phyloP scores from a whole-genome alignment of 305 asterid species.

The Fraxinus nigra region DNA sequence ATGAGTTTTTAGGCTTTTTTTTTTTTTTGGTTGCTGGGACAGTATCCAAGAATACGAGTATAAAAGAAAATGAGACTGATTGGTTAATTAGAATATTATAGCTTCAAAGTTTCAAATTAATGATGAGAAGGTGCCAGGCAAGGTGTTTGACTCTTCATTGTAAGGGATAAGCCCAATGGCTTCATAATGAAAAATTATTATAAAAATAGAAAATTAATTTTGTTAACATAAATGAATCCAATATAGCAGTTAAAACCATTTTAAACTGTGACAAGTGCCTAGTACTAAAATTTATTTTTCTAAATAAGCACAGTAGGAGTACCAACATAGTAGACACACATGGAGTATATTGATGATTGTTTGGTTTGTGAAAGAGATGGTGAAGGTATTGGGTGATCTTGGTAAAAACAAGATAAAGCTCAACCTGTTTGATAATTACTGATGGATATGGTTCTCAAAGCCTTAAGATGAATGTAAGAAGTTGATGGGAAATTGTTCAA shows the following conservation, averaged over 20 bases:
- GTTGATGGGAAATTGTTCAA: background rate
- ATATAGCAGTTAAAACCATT: background rate
- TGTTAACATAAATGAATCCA: background rate
- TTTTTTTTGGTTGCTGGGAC: background rate
- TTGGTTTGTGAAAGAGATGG: background rate
- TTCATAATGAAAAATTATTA: background rate
- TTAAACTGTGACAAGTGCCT: background rate
- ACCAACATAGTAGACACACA: background rate
- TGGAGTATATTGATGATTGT: background rate
- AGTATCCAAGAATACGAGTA: background rate
- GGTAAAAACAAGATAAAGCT: background rate
- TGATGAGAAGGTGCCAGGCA: background rate
- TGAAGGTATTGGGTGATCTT: background rate
- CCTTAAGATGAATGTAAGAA: background rate
- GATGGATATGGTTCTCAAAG: background rate
- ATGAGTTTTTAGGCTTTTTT: background rate
- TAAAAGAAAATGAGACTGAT: background rate
- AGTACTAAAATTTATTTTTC: background rate
- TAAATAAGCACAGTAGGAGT: background rate
- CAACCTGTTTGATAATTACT: background rate
- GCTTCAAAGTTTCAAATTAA: background rate
- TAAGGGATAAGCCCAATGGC: background rate
- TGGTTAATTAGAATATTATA: background rate
- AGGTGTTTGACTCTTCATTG: background rate
- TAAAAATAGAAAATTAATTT: background rate